phyloP scores from a whole-genome alignment of 1,284 basidiomycete species.

The Ceratobasidium sp. region DNA sequence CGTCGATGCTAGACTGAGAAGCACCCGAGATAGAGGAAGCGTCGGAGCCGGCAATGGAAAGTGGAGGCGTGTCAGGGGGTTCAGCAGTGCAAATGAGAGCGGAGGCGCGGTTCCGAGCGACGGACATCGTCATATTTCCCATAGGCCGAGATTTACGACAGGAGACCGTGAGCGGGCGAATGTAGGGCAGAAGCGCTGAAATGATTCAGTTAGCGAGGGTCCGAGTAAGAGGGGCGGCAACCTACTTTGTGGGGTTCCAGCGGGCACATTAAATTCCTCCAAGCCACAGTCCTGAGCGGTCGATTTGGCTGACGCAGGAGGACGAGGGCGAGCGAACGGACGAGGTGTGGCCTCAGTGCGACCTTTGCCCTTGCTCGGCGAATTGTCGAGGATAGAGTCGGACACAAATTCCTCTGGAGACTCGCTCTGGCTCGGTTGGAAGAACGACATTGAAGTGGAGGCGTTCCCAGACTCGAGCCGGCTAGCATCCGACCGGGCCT shows the following conservation, averaged over 20 bases:
- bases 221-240: background rate
- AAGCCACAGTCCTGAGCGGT: background rate
- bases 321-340: constrained; percentile 36
- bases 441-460: constrained; percentile 33
- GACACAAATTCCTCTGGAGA: constrained; percentile 50
- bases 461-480: constrained; percentile 3
- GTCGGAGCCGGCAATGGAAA: constrained; percentile 70
- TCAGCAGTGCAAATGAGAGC: constrained; percentile 64
- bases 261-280: constrained; percentile 3
- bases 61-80: constrained; percentile 75
- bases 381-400: constrained; percentile 31
- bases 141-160: constrained; percentile 15
- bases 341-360: constrained; percentile 13
- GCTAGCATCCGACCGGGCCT: constrained; percentile 42
- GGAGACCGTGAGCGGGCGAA: constrained; percentile 22
- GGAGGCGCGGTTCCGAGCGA: constrained; percentile 71
- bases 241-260: constrained; percentile 13
- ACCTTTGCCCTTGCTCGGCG: constrained; percentile 24
- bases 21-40: constrained; percentile 65
- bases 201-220: background rate
- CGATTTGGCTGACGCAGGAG: constrained; percentile 1
- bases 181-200: constrained; percentile 12
- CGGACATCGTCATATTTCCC: constrained; percentile 57
- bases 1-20: constrained; percentile 80
- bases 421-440: constrained; percentile 57